Evolutionary conservation across 2,329 filamentous ascomycete species (phyloP).

Genomic region (Trichoderma afroharzianum): DNA sequence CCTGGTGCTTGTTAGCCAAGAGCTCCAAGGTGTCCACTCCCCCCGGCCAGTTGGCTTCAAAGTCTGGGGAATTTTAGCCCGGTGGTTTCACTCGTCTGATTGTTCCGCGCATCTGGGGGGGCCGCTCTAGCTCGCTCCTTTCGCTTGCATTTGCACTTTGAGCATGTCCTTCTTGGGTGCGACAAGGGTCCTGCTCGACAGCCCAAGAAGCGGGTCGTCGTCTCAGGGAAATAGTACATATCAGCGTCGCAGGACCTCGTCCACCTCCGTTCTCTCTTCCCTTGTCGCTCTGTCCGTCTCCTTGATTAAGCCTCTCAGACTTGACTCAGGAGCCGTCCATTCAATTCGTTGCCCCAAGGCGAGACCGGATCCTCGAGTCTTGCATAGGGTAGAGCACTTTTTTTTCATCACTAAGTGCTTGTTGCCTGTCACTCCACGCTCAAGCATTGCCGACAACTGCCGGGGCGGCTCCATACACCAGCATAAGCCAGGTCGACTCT

Average conservation of each 20-base stretch:
- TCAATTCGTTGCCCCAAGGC: neutral
- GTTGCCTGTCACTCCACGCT: neutral
- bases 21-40: neutral
- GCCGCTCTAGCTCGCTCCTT: neutral
- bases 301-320: neutral
- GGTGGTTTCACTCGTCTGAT: neutral
- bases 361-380: neutral
- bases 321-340: neutral
- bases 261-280: neutral
- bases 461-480: neutral
- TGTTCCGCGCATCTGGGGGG: neutral
- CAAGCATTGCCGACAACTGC: neutral
- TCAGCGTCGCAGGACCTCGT: conserved; percentile 7
- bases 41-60: neutral
- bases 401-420: neutral
- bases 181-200: conserved; percentile 2
- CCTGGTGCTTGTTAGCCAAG: neutral
- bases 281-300: neutral
- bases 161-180: neutral
- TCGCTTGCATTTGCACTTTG: neutral
- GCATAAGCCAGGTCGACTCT: neutral
- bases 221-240: conserved; percentile 2
- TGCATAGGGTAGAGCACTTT: neutral
- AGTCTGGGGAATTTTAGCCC: conserved; percentile 14
- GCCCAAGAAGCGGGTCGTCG: neutral